Base-by-base conservation (phyloP, 2,329 filamentous ascomycete genomes). In the Dothistroma pini region DNA sequence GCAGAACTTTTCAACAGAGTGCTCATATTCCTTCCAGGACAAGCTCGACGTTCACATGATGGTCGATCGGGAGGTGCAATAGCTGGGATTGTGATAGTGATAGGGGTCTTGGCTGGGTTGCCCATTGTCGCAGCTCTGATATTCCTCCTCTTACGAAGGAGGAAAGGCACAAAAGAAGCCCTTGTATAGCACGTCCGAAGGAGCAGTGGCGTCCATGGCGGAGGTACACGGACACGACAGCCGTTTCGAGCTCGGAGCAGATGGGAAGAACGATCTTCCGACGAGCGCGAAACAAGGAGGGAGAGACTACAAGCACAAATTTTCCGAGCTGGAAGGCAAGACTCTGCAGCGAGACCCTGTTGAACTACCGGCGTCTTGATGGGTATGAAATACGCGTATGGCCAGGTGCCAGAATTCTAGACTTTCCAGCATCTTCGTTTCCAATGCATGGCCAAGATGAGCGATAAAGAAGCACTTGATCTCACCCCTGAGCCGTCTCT, bases 21-120 rank as follows among this genome's bases (percentile, higher is more conserved):
- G 60, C 57, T 59, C 60, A 1, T 57, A 56, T 53, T 62, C 59
- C 60, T 59, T 62, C 38, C 52, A 62, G 35, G 53, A 56, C 41
- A 31, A 54, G 44, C 49, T 32, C 10, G 31, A 34, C 44, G 22
- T 14, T 52, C 56, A 21, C n/a, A 54, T 10, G 22, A 44, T n/a
- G 52, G 59, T 16, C 41, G 58, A 11, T 32, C 56, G 11, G 56
- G 51, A 16, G 59, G 59, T 22, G 56, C 56, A 29, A 58, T 62
- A 58, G 59, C 44, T 19, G 59, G 59, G 19, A 55, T 58, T n/a
- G n/a, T n/a, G n/a, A n/a, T n/a, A 7, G 51, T 56, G 2, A 31
- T 58, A 12, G 56, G 59, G 14, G 51, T 56, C 19, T 22, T 58
- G 25, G 41, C 44, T 14, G 57, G n/a, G 16, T 11, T 59, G 4